Base-by-base conservation (phyloP, 2,329 filamentous ascomycete species). In the Pseudohalonectria lignicola region DNA sequence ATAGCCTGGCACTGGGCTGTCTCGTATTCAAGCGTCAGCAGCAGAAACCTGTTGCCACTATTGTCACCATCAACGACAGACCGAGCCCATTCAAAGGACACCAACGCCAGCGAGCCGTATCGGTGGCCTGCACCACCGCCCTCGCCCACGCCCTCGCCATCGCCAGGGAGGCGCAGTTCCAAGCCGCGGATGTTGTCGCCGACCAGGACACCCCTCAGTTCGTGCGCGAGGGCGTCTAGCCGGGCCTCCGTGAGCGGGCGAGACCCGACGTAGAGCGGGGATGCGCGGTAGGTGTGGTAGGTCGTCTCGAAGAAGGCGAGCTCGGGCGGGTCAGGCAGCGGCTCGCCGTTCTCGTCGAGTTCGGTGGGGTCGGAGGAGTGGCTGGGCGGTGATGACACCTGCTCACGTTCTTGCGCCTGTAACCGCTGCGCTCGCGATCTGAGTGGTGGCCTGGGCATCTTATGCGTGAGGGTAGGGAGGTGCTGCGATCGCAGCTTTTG, bases 111-210 rank as follows among this genome's bases (percentile, higher is more conserved):
- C 9, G 37, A 36, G 18, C 25, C 23, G 23, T 42, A 37, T 17
- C 35, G 35, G 2, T 28, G 25, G 37, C 16, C 36, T 16, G 18
- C 38, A 31, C 21, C 26, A 4, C 13, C 33, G 39, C 15, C 25
- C n/a, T 17, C 16, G 7, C 26, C 38, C 5, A 34, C 19, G 36
- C 17, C 28, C 19, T 67, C 65, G n/a, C n/a, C n/a, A 15, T 60
- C 61, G 4, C 49, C 50, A 10, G 42, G 45, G 5, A 70, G 47
- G 0, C 65, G 64, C 15, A 78, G 63, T 44, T 76, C 70, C 15
- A 77, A 66, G 31, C 74, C 74, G 39, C 74, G 68, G n/a, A 77
- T 69, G 2, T 74, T 66, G 45, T 77, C 73, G 13, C 73, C 73
- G 0, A 75, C 70, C 0, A 77, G 61, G 1, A 60, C 60, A 34